Evolutionary conservation across 2,329 filamentous ascomycete species (phyloP), one percentile per base, ranked within the genome.

Genomic region (Neofusicoccum ribis): DNA sequence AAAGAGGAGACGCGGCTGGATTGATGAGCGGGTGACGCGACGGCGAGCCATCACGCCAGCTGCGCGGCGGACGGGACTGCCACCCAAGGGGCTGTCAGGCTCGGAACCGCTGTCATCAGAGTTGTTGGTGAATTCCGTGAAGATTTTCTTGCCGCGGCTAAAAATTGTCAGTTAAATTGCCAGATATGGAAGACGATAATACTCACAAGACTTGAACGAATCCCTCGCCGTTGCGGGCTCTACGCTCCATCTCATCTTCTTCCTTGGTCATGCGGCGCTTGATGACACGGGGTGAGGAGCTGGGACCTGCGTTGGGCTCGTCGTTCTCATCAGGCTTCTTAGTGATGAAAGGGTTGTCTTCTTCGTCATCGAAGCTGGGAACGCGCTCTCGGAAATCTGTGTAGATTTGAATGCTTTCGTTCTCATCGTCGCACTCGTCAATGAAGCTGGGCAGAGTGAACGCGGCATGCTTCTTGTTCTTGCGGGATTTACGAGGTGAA

Each of bases 201-300:
- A 88, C 90, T 85, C 84, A 93, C 90, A 94, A 94, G 12, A 88
- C 85, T 71, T 88, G 92, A 67, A 93, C 81, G 73, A 92, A 84
- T 66, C 91, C 91, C 75, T 94, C 90, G 3, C 88, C 84, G 36
- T 89, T 88, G 37, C 82, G 77, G 3, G 85, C 83, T 14, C 87
- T 87, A 51, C 90, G 85, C 6, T 91, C 86, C 67, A 92, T 81
- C 69, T 86, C 80, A 31, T 81, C 78, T 36, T 85, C 85, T 72
- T 88, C 85, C 47, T 88, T 86, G 0, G 84, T 83, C 41, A 60
- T 14, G 56, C 15, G 56, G 69, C 83, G 84, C 73, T 85, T 86
- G 54, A 65, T 80, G 84, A 17, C 39, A n/a, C 49, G 50, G 39
- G 34, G 52, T 3, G 31, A 50, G 23, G 34, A 17, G 63, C 46